Evolutionary conservation across 2,329 filamentous ascomycete species (phyloP), one percentile per base, ranked within the genome.

Genomic region (Hirsutella rhossiliensis): DNA sequence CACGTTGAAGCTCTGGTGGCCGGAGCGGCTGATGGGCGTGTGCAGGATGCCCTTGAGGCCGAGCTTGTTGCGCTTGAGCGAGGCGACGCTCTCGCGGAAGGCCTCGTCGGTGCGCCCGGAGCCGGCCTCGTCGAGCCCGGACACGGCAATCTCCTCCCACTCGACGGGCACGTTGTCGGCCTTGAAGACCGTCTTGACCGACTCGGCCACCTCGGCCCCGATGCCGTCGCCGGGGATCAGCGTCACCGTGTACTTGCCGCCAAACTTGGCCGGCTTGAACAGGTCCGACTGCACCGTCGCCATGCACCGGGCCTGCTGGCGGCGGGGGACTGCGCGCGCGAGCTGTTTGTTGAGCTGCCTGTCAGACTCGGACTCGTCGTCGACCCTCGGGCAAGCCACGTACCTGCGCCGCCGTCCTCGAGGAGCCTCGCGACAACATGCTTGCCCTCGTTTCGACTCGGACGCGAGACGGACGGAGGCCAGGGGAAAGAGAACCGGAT

Each of bases 1-100:
- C 56, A 98, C 92, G 75, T 98, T 98, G 88, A 98, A 98, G 56
- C 87, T 94, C 72, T 94, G 87, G 78, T 98, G 92, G 59, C 92
- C 92, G 52, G 89, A 95, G 58, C 92, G 83, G 73, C 89, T 87
- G 64, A 98, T 86, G 54, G 92, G 92, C 23, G 92, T 98, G 77
- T 96, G 90, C 40, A 98, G 78, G 67, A 98, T 98, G 67, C 92
- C 92, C 80, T 98, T 98, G 61, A 98, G 79, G 58, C 89, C 92
- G 57, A 98, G 81, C 81, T 97, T 97, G 80, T 98, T 98, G 69
- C 92, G 84, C 75, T 87, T 87, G 60, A 98, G 80, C 45, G 92
- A 97, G 49, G 88, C 82, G 61, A 98, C 89, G 44, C 88, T 89
- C 72, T 97, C 87, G 63, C 86, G 82, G 78, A 98, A 97, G 54